Conservation (phyloP, 768 basidiomycete species). For the Psilocybe subaeruginosa region DNA sequence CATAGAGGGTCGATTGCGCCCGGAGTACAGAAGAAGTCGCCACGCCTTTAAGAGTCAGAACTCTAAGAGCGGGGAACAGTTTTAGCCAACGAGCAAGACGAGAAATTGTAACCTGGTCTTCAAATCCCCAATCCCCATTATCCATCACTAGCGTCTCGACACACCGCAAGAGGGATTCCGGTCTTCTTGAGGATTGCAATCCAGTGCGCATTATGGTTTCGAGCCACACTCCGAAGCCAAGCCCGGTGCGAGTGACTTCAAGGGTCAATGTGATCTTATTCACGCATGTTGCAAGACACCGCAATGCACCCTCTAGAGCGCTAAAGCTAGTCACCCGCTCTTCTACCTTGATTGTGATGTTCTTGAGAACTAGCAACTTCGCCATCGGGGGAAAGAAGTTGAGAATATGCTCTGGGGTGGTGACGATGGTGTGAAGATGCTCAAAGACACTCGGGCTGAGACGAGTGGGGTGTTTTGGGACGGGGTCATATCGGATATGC, state of each 20-base stretch:
- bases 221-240: slow-evolving; percentile 22
- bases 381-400: slow-evolving; percentile 19
- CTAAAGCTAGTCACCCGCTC: slow-evolving; percentile 14
- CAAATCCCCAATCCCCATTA: slow-evolving; percentile 21
- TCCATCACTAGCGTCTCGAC: slow-evolving; percentile 23
- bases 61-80: slow-evolving; percentile 19
- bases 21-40: neutral
- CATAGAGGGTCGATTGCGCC: neutral
- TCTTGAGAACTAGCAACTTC: slow-evolving; percentile 4
- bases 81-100: slow-evolving; percentile 17
- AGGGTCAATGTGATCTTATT: slow-evolving; percentile 18
- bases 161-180: slow-evolving; percentile 13
- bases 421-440: slow-evolving; percentile 12
- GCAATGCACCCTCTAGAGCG: slow-evolving; percentile 17
- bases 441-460: slow-evolving; percentile 9
- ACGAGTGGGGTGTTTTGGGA: slow-evolving; percentile 11
- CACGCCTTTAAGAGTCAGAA: slow-evolving; percentile 11
- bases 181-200: slow-evolving; percentile 8
- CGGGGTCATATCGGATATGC: slow-evolving; percentile 21
- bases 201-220: slow-evolving; percentile 9
- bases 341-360: slow-evolving; percentile 16
- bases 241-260: slow-evolving; percentile 15
- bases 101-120: slow-evolving; percentile 1
- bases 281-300: slow-evolving; percentile 12
- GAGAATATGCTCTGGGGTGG: slow-evolving; percentile 19